A percentile compares a stretch with the other conserved stretches of the same genome.
Conservation (phyloP, 352 stramenopile species). For the Elongisporangium senticosum region DNA sequence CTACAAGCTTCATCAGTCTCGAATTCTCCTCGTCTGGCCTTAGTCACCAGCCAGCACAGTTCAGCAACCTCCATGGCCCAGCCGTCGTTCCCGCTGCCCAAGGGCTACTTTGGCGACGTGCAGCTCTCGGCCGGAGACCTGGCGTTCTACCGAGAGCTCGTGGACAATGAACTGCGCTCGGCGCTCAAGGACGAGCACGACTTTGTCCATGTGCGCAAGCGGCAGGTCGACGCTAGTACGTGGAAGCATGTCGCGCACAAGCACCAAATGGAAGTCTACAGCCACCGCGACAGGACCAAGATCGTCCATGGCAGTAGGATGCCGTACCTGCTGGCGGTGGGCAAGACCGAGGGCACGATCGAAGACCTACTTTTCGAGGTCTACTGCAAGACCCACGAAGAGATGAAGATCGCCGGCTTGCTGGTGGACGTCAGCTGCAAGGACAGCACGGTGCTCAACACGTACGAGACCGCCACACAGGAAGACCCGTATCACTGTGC, state of each 20-base stretch:
- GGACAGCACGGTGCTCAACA: slow-evolving; percentile 37
- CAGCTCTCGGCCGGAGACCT: not conserved
- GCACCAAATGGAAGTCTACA: slow-evolving; percentile 28
- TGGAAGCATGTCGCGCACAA: slow-evolving; percentile 34
- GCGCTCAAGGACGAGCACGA: not conserved
- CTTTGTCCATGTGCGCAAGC: not conserved
- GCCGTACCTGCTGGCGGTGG: slow-evolving; percentile 16
- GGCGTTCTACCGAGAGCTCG: not conserved
- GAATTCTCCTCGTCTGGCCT: too few species aligned
- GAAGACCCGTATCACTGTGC: slow-evolving; percentile 36
- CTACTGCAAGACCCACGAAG: slow-evolving; percentile 22
- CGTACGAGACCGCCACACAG: slow-evolving; percentile 18
- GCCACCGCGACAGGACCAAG: not conserved
- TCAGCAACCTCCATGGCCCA: not conserved
- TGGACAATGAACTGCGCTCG: not conserved
- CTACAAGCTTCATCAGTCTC: too few species aligned
- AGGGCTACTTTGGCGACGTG: slow-evolving; percentile 24
- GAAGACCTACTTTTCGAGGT: slow-evolving; percentile 38
- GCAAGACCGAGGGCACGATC: slow-evolving; percentile 22
- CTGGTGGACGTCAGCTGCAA: slow-evolving; percentile 22
- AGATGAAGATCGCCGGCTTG: slow-evolving; percentile 31
- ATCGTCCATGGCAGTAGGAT: slow-evolving; percentile 4
- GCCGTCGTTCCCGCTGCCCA: slow-evolving; percentile 18
- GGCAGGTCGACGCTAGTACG: slow-evolving; percentile 12
- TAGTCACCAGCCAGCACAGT: too few species aligned